These are phyloP conservation scores for Cladorrhinum sp. DNA, from an alignment of 2,329 filamentous ascomycete species.

Conservation along the genomic window DNA sequence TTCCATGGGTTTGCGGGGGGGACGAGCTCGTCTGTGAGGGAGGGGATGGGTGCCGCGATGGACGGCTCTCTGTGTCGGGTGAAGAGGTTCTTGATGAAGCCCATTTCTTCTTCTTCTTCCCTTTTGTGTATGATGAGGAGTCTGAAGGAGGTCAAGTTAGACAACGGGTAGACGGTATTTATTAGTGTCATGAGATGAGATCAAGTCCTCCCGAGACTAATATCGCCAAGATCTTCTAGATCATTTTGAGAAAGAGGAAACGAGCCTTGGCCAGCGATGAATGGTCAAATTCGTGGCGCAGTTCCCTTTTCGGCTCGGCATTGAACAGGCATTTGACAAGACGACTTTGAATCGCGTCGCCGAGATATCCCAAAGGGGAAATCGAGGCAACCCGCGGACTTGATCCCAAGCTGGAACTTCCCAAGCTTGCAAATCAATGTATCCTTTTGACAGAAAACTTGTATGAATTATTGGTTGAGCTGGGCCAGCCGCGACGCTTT, in stretches of 20 bases:
- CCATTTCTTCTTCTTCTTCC: neutral
- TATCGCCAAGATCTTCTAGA: constrained; percentile 4
- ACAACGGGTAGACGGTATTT: neutral
- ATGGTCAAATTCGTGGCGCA: neutral
- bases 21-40: neutral
- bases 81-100: neutral
- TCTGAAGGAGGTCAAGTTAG: neutral
- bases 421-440: too few species aligned
- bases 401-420: too few species aligned
- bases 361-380: neutral
- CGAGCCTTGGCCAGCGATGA: neutral
- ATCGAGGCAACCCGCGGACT: neutral
- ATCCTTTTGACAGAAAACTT: too few species aligned
- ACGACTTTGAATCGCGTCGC: neutral
- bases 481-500: too few species aligned
- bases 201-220: neutral
- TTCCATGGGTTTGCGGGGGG: constrained; percentile 8
- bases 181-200: neutral
- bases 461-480: too few species aligned
- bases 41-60: neutral
- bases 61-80: neutral
- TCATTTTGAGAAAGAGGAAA: neutral
- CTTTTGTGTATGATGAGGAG: neutral
- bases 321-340: too few species aligned
- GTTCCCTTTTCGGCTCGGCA: neutral